Base-by-base conservation (phyloP, 1,139 yeast genomes). In the Diutina catenulata region DNA sequence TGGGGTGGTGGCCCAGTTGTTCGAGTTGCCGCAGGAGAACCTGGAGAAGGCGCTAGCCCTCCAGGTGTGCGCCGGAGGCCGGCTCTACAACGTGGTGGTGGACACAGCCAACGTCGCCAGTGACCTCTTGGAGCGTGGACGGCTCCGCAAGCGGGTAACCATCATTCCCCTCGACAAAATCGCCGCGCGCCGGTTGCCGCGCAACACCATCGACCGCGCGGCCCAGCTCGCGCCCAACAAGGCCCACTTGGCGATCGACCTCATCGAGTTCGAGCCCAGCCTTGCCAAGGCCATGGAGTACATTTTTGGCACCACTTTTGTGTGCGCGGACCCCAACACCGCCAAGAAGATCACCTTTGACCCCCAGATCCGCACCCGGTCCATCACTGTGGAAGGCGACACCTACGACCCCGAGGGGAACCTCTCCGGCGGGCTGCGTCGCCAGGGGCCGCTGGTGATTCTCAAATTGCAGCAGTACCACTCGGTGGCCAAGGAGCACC, bases 381-480 rank as follows among this genome's bases (percentile, higher is more conserved):
- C 95, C n/a, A 88, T 93, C 11, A 93, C 99, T 0, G 56, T 83
- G 31, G 93, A 88, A 39, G 99, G 98, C 37, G 98, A 91, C 57
- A 72, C 80, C 9, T 93, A 88, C 58, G 98, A 93, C 53, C 98
- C 98, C 0, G 87, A 81, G 48, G 99, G 99, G 11, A 86, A 94
- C 18, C 63, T 93, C 29, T 83, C 96, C 1, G 99, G 99, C 39
- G 98, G 98, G n/a, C 79, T 94, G 18, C 70, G 91, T 46, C 75
- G 68, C 45, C 59, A 64, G 37, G 68, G 75, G 11, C 66, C 73
- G 5, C 73, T 87, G 0, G 57, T 81, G 4, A 63, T 91, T 41
- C 57, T 76, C 7, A 74, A 73, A 38, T 74, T 88, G 52, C 94
- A 81, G 50, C 73, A 74, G 44, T 80, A 72, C 47, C 82, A 83